These are phyloP conservation scores for Triangularia setosa DNA, from an alignment of 2,329 filamentous ascomycete species.

Conservation along the genomic window DNA sequence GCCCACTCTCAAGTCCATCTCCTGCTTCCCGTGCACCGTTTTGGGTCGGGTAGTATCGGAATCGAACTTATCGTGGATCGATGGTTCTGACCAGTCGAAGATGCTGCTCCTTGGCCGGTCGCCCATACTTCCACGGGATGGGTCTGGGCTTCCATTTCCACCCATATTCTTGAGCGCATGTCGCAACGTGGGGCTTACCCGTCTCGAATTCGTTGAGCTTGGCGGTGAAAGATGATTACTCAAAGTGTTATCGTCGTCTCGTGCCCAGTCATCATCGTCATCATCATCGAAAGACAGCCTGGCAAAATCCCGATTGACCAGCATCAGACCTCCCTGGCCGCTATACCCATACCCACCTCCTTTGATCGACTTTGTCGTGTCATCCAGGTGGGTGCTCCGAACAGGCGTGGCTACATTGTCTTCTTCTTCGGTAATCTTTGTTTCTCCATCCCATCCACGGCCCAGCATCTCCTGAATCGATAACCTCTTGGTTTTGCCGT, in stretches of 20 bases:
- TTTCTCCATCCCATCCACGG: conserved; percentile 50
- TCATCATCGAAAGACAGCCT: conserved; percentile 58
- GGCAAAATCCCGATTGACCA: conserved; percentile 40
- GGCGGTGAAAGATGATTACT: conserved; percentile 58
- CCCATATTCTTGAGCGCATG: conserved; percentile 52
- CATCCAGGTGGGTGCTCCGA: conserved; percentile 34
- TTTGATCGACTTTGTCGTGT: conserved; percentile 25
- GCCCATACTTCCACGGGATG: conserved; percentile 29
- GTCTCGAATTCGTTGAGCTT: conserved; percentile 50
- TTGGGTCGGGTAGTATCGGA: conserved; percentile 60
- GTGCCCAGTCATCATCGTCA: conserved; percentile 61
- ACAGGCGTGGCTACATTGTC: conserved; percentile 53
- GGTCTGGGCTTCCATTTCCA: conserved; percentile 41
- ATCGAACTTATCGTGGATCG: conserved; percentile 58
- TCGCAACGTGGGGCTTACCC: conserved; percentile 51
- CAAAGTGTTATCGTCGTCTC: conserved; percentile 51
- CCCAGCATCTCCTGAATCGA: conserved; percentile 59
- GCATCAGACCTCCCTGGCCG: conserved; percentile 31
- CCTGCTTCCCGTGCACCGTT: conserved; percentile 74
- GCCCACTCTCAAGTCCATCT: conserved; percentile 66
- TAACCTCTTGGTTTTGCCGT: conserved; percentile 50
- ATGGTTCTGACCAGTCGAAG: conserved; percentile 74
- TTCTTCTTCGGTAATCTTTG: conserved; percentile 61
- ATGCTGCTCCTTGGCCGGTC: conserved; percentile 63
- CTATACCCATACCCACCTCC: conserved; percentile 25